phyloP scores from a whole-genome alignment of 2,329 filamentous ascomycete genomes.

The Neospermospora avenae region DNA sequence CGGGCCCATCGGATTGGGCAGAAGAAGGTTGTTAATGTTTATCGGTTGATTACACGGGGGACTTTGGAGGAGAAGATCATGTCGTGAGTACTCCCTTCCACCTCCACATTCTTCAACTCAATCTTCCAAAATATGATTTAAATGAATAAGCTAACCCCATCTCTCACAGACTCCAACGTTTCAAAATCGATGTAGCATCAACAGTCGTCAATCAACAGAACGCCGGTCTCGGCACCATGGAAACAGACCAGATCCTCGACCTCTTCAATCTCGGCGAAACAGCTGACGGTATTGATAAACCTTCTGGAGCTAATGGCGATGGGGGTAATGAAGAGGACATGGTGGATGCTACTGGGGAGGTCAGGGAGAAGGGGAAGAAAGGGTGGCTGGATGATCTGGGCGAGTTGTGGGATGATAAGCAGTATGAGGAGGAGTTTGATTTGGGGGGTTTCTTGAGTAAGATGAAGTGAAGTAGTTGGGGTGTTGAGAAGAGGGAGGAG shows the following conservation, averaged over 20 bases:
- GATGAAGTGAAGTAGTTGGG: constrained; percentile 50
- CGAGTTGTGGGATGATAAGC: constrained; percentile 94
- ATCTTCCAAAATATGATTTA: too few species aligned
- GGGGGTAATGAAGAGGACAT: constrained; percentile 76
- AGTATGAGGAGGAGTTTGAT: constrained; percentile 98
- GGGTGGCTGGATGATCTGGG: constrained; percentile 92
- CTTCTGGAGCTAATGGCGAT: constrained; percentile 48
- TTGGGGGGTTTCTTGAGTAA: constrained; percentile 91
- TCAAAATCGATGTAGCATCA: constrained; percentile 98
- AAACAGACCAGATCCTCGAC: constrained; percentile 96
- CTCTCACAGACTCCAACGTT: constrained; percentile 75
- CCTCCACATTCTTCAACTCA: not conserved
- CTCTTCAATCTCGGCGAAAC: constrained; percentile 88
- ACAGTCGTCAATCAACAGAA: constrained; percentile 99
- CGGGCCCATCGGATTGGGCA: constrained; percentile 96
- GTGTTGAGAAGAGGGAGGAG: too few species aligned
- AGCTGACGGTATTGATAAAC: constrained; percentile 63
- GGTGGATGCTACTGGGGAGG: constrained; percentile 89
- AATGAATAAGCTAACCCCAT: constrained; percentile 15
- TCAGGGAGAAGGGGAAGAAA: constrained; percentile 94
- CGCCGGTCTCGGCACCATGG: constrained; percentile 86
- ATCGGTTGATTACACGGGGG: constrained; percentile 90
- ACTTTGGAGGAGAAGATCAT: constrained; percentile 98
- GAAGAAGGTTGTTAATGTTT: constrained; percentile 99
- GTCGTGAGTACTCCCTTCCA: constrained; percentile 48